Evolutionary conservation across 768 basidiomycete species (phyloP), one percentile per base, ranked within the genome.

Genomic region (Rossbeevera mucosa): DNA sequence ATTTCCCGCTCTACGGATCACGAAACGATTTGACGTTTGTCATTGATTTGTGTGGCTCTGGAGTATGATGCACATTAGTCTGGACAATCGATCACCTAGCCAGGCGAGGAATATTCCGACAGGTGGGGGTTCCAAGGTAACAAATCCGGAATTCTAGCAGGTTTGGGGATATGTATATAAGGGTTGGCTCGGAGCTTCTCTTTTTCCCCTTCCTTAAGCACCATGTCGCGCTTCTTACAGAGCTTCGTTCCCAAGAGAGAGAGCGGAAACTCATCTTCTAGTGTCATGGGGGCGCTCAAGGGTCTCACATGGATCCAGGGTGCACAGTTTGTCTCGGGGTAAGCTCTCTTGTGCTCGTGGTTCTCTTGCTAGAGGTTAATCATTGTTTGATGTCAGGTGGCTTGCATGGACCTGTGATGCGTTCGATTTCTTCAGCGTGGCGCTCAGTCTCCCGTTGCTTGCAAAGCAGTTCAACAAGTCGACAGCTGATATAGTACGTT

Each of bases 341-440:
- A 56, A 46, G 59, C 1, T 4, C 2, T 44, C 26, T 52, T 48
- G 33, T 46, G 11, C 45, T 14, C 41, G 5, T 21, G 2, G 12
- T 45, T 13, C 36, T 57, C 29, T 36, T 14, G 13, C 18, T n/a
- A 44, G 51, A 18, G 25, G 42, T 29, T 53, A 9, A 57, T 24
- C 30, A 12, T 9, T 40, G 9, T 12, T 1, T 41, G 36, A 4
- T 47, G 3, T 29, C 60, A 86, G 85, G 18, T 91, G 86, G 85
- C 71, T 93, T n/a, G 88, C 89, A 0, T 94, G 91, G 91, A 87
- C 83, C 7, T 85, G 81, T 68, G 91, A 93, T 62, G 88, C 90
- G 1, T 82, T 90, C 61, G 92, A 93, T 66, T 93, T 90, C 72
- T 94, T 93, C 73, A 81, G 81, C 18, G 91, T 86, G 4, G 77